Evolutionary conservation across 139 green algal genomes (phyloP), one percentile per base, ranked within the genome.

Genomic region (Gonium pectorale): DNA sequence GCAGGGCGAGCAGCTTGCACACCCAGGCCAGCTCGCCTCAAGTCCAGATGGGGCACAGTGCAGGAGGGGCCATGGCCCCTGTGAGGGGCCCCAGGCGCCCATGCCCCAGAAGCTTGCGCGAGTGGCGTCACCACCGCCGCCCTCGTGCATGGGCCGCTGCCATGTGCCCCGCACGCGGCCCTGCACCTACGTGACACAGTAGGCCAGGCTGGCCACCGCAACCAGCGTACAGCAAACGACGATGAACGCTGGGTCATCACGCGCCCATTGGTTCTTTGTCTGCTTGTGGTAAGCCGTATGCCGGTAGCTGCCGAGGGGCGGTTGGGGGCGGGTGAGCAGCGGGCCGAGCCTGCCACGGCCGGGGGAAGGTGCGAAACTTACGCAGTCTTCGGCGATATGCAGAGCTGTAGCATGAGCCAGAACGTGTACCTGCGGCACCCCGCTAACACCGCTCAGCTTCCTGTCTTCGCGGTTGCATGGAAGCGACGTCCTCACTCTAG

Each of bases 271-370:
- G 74, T 98, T 97, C 79, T 99, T 99, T 0, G 97, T 99, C 74
- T 99, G 95, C 68, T 98, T 98, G 87, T 99, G 97, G 77, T 99
- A 99, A 2, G 96, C 93, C 0, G 96, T 97, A 88, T 99, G 97
- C 33, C 95, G 94, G 80, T 99, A 99, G 64, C 94, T 97, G 91
- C 85, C 66, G 27, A 49, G 21, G 2, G 22, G 9, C 13, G 33
- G 26, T 8, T n/a, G 24, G 5, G 3, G 52, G n/a, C n/a, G 24
- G 8, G 24, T 68, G 27, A 7, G 37, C 27, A 35, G 33, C 5
- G 15, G 11, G 19, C 43, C 38, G n/a, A n/a, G n/a, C 3, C 13
- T 21, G 8, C 8, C 49, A 41, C 59, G 21, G 0, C 2, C 17
- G 17, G 33, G 21, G 64, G 43, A 52, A 37, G 66, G 1, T 37